Base-by-base conservation (phyloP, 176 grass and related monocot species). In the Saccharum officinarum region DNA sequence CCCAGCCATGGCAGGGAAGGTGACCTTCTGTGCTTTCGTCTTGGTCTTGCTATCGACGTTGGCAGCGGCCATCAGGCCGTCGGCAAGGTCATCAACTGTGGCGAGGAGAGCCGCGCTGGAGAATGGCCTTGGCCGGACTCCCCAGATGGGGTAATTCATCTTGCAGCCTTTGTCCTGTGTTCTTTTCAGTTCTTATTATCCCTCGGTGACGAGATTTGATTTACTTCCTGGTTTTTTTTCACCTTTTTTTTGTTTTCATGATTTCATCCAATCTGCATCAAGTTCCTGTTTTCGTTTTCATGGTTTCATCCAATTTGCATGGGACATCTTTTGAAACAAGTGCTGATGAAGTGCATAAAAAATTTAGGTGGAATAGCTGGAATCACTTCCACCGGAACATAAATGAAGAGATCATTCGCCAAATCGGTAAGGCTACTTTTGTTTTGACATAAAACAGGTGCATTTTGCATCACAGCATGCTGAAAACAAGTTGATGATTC, bases 81-180 rank as follows among this genome's bases (percentile, higher is more conserved):
- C 34, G 1, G 37, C 26, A 13, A 45, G 69, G 69, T 55, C 46
- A 20, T 49, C 34, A 15, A 30, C 22, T 1, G 14, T 17, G 67
- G 50, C 8, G 4, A 83, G 68, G 60, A 83, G 80, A 42, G 20
- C 61, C 11, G 16, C 33, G 10, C 30, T 90, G 17, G 60, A 77
- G 69, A 87, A 90, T 82, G 81, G 67, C 78, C 85, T 93, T 50
- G 87, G 77, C 57, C 77, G 67, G 60, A 85, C 91, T 74, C 87
- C 91, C 18, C 91, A 84, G 39, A 92, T 90, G 87, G 87, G 91
- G 91, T 92, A 85, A 88, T 8, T 14, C 11, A 17, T 44, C 34
- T 36, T 36, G 34, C 4, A 36, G 34, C 34, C 34, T 36, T 4
- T 36, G 34, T 36, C 22, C 13, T 23, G 10, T 42, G 0, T 42